Evolutionary conservation across 345 rosid species (phyloP), one percentile per base, ranked within the genome.

Genomic region (Citrus cavaleriei): DNA sequence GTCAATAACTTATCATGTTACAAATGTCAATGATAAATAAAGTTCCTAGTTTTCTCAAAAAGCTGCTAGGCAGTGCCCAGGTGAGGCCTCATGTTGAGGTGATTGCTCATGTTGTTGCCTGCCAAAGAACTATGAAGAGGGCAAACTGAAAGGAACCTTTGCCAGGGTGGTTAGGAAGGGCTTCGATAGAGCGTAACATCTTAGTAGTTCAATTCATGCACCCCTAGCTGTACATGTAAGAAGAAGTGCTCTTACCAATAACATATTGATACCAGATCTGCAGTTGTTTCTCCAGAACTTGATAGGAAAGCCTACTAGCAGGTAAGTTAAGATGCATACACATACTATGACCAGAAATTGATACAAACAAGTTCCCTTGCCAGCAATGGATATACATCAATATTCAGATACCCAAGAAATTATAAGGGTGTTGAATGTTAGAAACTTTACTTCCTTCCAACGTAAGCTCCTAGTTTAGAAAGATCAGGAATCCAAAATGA

Each of bases 401-500:
- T 59, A 34, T 35, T 35, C 67, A 59, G 27, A 14, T 27, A 3
- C 62, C 10, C 34, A 38, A 37, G 57, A 60, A 24, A 10, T 25
- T 25, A 14, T 32, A 22, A 14, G 35, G 32, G 68, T n/a, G n/a
- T 13, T 37, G 35, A 60, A 38, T 19, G 9, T 18, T 40, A n/a
- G 34, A 38, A 74, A 60, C 21, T 74, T 73, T 40, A 74, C 77
- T 93, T 94, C 85, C 98, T 86, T 81, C 91, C 94, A 77, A 93
- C 93, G 76, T 91, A 94, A 68, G 95, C 94, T 70, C 94, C 91
- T 82, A 94, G 76, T 83, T 93, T 96, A 10, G 99, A 94, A 49
- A 96, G 86, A 85, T 96, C 97, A 0, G 98, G 97, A 73, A 94
- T 78, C 90, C 97, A 91, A 85, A 94, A 90, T 2, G 97, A 93